Evolutionary conservation across 1,284 basidiomycete species (phyloP), one percentile per base, ranked within the genome.

Genomic region (Austropuccinia psidii): DNA sequence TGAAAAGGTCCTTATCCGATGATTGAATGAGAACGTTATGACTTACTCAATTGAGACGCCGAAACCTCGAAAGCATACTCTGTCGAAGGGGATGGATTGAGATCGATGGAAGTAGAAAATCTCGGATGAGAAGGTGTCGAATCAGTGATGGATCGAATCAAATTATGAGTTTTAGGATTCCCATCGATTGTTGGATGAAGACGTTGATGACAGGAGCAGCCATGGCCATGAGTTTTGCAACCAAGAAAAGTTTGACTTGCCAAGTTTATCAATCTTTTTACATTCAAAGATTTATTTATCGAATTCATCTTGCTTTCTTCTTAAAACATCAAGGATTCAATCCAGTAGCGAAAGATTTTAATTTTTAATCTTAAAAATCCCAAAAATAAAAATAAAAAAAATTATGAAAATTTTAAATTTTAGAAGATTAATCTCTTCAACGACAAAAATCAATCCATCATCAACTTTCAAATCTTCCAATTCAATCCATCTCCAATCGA

Each of bases 31-130:
- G 58, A 61, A n/a, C 4, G 33, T 31, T 13, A 58, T 24, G 13
- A 49, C n/a, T n/a, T 33, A 58, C 29, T 21, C 11, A 73, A 37
- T 47, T 57, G 33, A n/a, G 60, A 35, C 33, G 67, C 41, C 15
- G 58, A 61, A n/a, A 89, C 91, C 85, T 98, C 94, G 79, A 97
- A 98, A 0, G 94, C 94, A 81, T 97, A 98, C 82, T 98, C 94
- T 80, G 89, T 92, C 81, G 92, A 85, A 0, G 81, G 80, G 24
- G 21, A 13, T 11, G 3, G 47, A 73, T 4, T 78, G 61, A 31
- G 75, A 62, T n/a, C 67, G 73, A 21, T 57, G 43, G 4, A 70
- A 74, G 0, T 67, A 69, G 29, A 57, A 47, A 15, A 73, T 70
- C 35, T 75, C 75, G 33, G 64, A 49, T 9, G 52, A 50, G n/a